Conservation (phyloP, 2,329 filamentous ascomycete genomes). For the Colletotrichum tropicale region DNA sequence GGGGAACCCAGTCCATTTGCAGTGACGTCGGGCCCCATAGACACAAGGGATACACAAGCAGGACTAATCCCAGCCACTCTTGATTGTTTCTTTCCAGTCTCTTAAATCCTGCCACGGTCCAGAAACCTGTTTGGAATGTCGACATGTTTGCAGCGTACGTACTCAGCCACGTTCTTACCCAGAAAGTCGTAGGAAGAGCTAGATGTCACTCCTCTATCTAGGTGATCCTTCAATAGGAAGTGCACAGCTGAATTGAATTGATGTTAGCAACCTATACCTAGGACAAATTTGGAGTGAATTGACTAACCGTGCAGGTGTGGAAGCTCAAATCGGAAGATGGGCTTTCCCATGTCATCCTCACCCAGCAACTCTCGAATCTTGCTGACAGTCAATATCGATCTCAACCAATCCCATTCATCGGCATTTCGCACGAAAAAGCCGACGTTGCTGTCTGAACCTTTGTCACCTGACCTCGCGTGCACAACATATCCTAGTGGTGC, state of each 20-base stretch:
- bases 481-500: conserved; percentile 34
- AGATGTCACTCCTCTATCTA: conserved; percentile 22
- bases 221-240: conserved; percentile 47
- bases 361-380: conserved; percentile 41
- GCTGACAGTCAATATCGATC: conserved; percentile 41
- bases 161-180: conserved; percentile 33
- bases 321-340: conserved; percentile 51
- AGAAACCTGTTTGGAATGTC: conserved; percentile 31
- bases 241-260: conserved; percentile 25
- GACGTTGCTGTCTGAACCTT: conserved; percentile 41
- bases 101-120: conserved; percentile 23
- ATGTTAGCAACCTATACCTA: background rate
- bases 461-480: conserved; percentile 41
- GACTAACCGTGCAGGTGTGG: conserved; percentile 25
- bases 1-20: background rate
- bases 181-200: conserved; percentile 33
- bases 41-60: background rate
- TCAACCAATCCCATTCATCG: conserved; percentile 30
- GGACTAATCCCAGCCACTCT: background rate
- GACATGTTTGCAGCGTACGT: conserved; percentile 30
- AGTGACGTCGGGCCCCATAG: background rate
- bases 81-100: background rate
- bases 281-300: too few relatives aligned
- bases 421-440: conserved; percentile 24
- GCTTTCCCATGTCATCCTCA: conserved; percentile 37